These are phyloP conservation scores for Anacardium occidentale DNA, from an alignment of 345 rosid species.

Conservation along the genomic window DNA sequence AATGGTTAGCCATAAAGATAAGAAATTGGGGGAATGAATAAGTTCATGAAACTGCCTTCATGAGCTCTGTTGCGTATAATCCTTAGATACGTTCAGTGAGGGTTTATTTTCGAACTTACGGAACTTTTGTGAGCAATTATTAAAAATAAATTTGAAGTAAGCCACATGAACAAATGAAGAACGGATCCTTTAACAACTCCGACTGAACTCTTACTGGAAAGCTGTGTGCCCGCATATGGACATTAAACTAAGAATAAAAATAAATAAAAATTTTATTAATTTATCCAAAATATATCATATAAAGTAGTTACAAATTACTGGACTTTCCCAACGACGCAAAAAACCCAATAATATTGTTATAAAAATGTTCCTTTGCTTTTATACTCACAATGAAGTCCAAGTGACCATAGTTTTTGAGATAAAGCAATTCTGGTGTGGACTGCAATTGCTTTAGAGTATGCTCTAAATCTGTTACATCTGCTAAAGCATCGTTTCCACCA, in stretches of 20 bases:
- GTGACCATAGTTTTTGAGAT: constrained; percentile 75
- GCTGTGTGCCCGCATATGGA: too few relatives aligned
- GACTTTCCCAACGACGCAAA: constrained; percentile 51
- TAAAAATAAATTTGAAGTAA: too few relatives aligned
- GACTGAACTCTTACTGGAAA: too few relatives aligned
- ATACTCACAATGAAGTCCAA: constrained; percentile 58
- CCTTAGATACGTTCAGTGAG: not conserved
- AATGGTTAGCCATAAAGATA: constrained; percentile 2
- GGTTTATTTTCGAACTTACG: too few relatives aligned
- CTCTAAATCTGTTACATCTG: constrained; percentile 63
- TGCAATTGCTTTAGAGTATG: constrained; percentile 57
- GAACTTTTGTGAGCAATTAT: too few relatives aligned
- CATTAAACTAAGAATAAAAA: too few relatives aligned
- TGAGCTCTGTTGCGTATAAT: not conserved
- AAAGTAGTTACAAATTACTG: constrained; percentile 26
- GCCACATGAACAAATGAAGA: too few relatives aligned
- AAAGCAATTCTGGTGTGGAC: constrained; percentile 58
- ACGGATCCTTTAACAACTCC: too few relatives aligned
- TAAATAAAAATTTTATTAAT: too few relatives aligned
- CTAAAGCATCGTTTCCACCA: constrained; percentile 76
- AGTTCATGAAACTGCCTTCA: not conserved
- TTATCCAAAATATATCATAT: too few relatives aligned
- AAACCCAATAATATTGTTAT: constrained; percentile 53
- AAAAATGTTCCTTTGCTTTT: constrained; percentile 63
- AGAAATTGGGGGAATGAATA: constrained; percentile 1